Evolutionary conservation across 106 monocot genomes (phyloP).

Genomic region (Dendrobium huoshanense): DNA sequence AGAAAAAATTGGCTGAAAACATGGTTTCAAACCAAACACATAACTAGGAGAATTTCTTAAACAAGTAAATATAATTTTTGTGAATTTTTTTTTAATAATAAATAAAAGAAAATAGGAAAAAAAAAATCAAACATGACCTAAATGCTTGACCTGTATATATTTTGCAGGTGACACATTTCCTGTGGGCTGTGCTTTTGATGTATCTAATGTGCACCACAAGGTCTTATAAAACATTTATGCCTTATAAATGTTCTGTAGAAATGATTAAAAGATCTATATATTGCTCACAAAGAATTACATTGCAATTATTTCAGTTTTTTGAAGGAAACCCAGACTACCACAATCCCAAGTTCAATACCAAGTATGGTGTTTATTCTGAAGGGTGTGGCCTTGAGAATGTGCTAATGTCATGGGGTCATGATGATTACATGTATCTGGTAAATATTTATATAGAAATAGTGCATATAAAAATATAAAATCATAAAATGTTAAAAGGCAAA

Average conservation of each 20-base stretch:
- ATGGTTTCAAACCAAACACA: too few relatives aligned
- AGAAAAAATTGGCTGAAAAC: too few relatives aligned
- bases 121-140: too few relatives aligned
- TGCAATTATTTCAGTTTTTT: constrained; percentile 44
- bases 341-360: constrained; percentile 62
- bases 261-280: too few relatives aligned
- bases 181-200: constrained; percentile 73
- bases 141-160: not conserved
- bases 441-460: not conserved
- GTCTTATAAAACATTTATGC: not conserved
- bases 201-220: constrained; percentile 72
- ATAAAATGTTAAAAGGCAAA: too few relatives aligned
- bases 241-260: too few relatives aligned
- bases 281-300: not conserved
- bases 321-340: constrained; percentile 54
- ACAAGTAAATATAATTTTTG: too few relatives aligned
- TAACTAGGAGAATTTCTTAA: too few relatives aligned
- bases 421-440: constrained; percentile 97
- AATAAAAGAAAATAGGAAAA: too few relatives aligned
- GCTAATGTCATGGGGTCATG: constrained; percentile 89
- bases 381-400: constrained; percentile 87
- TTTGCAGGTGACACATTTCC: constrained; percentile 77
- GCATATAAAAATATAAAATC: too few relatives aligned
- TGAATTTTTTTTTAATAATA: too few relatives aligned
- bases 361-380: constrained; percentile 65